Conservation (phyloP, 441 rosid species). For the Raphanus hybrid region DNA sequence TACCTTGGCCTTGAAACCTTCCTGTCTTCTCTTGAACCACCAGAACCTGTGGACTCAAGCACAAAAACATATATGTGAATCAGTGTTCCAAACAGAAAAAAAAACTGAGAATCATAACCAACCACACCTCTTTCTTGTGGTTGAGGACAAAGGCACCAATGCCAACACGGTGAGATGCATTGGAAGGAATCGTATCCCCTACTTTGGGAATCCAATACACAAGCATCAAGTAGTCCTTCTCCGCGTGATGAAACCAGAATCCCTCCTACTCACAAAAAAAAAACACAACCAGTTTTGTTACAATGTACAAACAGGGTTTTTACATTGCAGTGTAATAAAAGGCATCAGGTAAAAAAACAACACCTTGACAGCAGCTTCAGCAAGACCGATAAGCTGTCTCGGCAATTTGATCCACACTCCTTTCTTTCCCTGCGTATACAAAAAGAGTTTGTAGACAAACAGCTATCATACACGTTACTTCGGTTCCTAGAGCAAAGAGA, state of each 20-base stretch:
- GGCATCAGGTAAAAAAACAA: slow-evolving; percentile 16
- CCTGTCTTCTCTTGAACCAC: slow-evolving; percentile 88
- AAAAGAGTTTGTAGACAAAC: background rate
- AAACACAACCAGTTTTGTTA: background rate
- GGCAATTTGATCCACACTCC: slow-evolving; percentile 97
- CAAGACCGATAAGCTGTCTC: slow-evolving; percentile 60
- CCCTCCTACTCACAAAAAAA: slow-evolving; percentile 62
- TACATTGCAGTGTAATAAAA: background rate
- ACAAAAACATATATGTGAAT: slow-evolving; percentile 26
- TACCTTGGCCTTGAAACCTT: slow-evolving; percentile 56
- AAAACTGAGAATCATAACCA: too few relatives aligned
- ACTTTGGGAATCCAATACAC: slow-evolving; percentile 77
- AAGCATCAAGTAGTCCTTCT: slow-evolving; percentile 82
- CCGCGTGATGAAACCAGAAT: slow-evolving; percentile 92
- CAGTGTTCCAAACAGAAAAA: slow-evolving; percentile 1
- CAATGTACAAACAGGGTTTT: background rate
- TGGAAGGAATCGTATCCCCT: slow-evolving; percentile 69
- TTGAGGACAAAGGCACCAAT: slow-evolving; percentile 87
- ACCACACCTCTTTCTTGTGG: slow-evolving; percentile 79
- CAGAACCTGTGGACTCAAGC: slow-evolving; percentile 51
- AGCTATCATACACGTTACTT: background rate
- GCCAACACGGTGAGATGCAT: slow-evolving; percentile 82
- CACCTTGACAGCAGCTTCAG: slow-evolving; percentile 78
- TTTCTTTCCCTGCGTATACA: slow-evolving; percentile 62
- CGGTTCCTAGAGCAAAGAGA: too few relatives aligned